Evolutionary conservation across 768 basidiomycete genomes (phyloP).

Genomic region (Leccinum imitatum): DNA sequence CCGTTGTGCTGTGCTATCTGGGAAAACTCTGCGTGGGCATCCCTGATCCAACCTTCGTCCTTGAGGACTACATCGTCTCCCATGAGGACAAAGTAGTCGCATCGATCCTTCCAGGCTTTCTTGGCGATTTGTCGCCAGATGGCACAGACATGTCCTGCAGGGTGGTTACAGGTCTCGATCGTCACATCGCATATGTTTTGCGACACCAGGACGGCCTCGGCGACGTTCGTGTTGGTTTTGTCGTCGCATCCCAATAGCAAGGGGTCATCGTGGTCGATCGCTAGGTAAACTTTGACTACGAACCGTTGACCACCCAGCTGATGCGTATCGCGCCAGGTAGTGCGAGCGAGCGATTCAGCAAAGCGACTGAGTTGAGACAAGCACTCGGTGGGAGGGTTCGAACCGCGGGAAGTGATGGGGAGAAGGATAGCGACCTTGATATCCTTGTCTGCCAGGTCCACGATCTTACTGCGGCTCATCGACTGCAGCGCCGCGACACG

Average conservation of each 20-base stretch:
- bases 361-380: slow-evolving; percentile 43
- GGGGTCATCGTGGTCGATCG: slow-evolving; percentile 49
- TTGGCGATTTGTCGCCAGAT: slow-evolving; percentile 54
- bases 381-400: slow-evolving; percentile 35
- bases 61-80: slow-evolving; percentile 54
- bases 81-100: slow-evolving; percentile 52
- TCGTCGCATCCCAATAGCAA: slow-evolving; percentile 33
- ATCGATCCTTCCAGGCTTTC: slow-evolving; percentile 46
- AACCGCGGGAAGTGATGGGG: slow-evolving; percentile 55
- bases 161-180: slow-evolving; percentile 39
- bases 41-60: slow-evolving; percentile 53
- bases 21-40: slow-evolving; percentile 40
- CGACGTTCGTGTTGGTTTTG: slow-evolving; percentile 26
- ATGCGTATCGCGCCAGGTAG: slow-evolving; percentile 46
- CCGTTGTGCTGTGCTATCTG: slow-evolving; percentile 29
- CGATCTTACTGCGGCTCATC: slow-evolving; percentile 37
- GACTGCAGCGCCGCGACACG: slow-evolving; percentile 19
- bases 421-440: slow-evolving; percentile 53
- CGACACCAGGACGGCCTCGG: slow-evolving; percentile 37
- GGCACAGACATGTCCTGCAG: slow-evolving; percentile 48
- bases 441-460: slow-evolving; percentile 36
- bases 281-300: slow-evolving; percentile 47
- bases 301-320: slow-evolving; percentile 34
- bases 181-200: slow-evolving; percentile 39
- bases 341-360: slow-evolving; percentile 41